Base-by-base conservation (phyloP, 495 filamentous ascomycete species). In the Aspergillus diversus region DNA sequence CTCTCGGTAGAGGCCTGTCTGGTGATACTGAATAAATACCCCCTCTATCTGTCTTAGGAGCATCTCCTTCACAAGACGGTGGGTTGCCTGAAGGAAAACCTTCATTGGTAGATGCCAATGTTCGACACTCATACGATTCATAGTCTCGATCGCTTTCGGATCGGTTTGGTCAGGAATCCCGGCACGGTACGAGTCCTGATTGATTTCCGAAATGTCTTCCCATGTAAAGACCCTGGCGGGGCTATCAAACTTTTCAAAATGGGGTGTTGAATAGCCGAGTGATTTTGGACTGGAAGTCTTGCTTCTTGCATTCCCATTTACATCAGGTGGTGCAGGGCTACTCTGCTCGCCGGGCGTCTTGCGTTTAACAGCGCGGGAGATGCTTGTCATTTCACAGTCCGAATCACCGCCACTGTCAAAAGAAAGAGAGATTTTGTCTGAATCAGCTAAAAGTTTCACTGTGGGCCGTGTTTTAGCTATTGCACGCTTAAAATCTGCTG, bases 91-190 rank as follows among this genome's bases (percentile, higher is more conserved):
- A 3, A 82, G 58, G 34, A 81, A 83, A 0, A 57, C 53, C 1
- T 65, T 33, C 37, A 78, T 59, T 0, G 80, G 74, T 0, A 55
- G 57, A 2, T 66, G 43, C 81, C 81, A 84, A 21, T 81, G 76
- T 2, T 63, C 57, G 6, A 82, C 70, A 33, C 75, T 81, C 11
- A 66, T 27, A n/a, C 65, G 51, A 16, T 80, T 74, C 60, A 84
- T 71, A 0, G 60, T 69, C 16, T 82, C 77, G 5, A 77, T 77
- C 0, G 80, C 79, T 3, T 76, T 76, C 0, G 81, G 79, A 33
- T 82, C 73, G 6, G 72, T 73, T 17, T 79, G 74, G 17, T 77
- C 73, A 0, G 77, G 77, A 0, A 81, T 67, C 0, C 78, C 76
- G 13, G 71, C 73, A 3, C 64, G 67, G 21, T 77, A 75, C 0